These are phyloP conservation scores for Candida suzukii DNA, from an alignment of 805 yeast genomes.

Conservation along the genomic window DNA sequence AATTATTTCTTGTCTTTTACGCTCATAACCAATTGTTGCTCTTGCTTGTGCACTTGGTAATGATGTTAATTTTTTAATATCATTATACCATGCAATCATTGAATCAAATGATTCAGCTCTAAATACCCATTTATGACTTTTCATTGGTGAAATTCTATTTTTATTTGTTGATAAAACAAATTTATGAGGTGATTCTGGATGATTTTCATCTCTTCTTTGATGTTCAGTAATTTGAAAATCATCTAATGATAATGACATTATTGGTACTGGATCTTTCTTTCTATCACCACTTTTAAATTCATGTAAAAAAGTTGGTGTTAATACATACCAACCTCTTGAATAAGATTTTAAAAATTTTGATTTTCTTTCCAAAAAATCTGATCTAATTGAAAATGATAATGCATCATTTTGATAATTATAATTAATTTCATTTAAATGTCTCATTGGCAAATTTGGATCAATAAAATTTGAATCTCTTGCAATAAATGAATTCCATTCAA, in stretches of 20 bases:
- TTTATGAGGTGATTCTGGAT: slow-evolving; percentile 52
- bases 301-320: slow-evolving; percentile 83
- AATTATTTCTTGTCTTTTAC: slow-evolving; percentile 13
- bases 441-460: slow-evolving; percentile 51
- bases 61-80: slow-evolving; percentile 59
- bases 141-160: slow-evolving; percentile 62
- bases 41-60: slow-evolving; percentile 56
- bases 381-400: slow-evolving; percentile 57
- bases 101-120: slow-evolving; percentile 74
- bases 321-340: slow-evolving; percentile 82
- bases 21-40: slow-evolving; percentile 35
- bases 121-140: slow-evolving; percentile 93
- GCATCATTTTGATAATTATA: slow-evolving; percentile 69
- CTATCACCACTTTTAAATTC: slow-evolving; percentile 84
- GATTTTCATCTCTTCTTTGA: slow-evolving; percentile 59
- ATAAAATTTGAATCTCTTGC: slow-evolving; percentile 66
- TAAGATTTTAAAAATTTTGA: slow-evolving; percentile 91
- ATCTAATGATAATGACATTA: slow-evolving; percentile 73
- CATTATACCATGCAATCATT: slow-evolving; percentile 83
- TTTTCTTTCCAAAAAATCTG: slow-evolving; percentile 82
- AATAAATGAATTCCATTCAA: slow-evolving; percentile 87
- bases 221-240: slow-evolving; percentile 81
- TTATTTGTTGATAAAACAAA: slow-evolving; percentile 75
- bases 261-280: slow-evolving; percentile 72
- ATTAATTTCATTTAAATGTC: slow-evolving; percentile 52